A percentile compares a stretch with the other conserved stretches of the same genome.
phyloP scores from a whole-genome alignment of 2,329 filamentous ascomycete genomes.

The Dendryphion nanum region DNA sequence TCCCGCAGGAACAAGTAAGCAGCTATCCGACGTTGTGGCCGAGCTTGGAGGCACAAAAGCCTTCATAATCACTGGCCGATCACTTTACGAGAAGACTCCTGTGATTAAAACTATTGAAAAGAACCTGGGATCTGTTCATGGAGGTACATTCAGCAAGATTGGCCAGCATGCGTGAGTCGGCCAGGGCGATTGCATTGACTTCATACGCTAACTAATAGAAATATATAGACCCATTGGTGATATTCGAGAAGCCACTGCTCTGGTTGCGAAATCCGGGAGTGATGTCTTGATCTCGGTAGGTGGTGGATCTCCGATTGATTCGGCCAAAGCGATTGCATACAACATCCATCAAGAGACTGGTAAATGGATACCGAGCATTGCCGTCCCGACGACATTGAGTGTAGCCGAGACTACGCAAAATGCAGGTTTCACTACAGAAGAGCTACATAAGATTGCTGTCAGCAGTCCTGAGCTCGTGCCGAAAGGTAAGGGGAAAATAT shows the following conservation, averaged over 20 bases:
- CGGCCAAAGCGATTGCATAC: constrained; percentile 40
- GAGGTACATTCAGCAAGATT: constrained; percentile 56
- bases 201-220: neutral
- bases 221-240: constrained; percentile 31
- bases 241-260: constrained; percentile 33
- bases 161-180: constrained; percentile 53
- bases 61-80: constrained; percentile 56
- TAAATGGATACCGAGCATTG: constrained; percentile 39
- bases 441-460: constrained; percentile 53
- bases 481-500: constrained; percentile 20
- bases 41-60: constrained; percentile 47
- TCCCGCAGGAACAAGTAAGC: constrained; percentile 29
- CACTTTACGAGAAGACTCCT: constrained; percentile 54
- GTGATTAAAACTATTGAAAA: constrained; percentile 54
- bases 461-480: constrained; percentile 45
- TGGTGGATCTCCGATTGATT: constrained; percentile 55
- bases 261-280: constrained; percentile 37
- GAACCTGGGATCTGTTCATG: constrained; percentile 47
- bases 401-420: constrained; percentile 56
- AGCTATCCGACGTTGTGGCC: constrained; percentile 28
- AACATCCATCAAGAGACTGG: constrained; percentile 39
- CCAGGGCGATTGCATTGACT: neutral
- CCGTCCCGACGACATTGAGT: constrained; percentile 42
- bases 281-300: constrained; percentile 36
- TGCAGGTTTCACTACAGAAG: constrained; percentile 52